Percentiles rank a stretch among this genome's conserved stretches.
phyloP scores from a whole-genome alignment of 2,329 filamentous ascomycete genomes.

The Septoria petroselini region DNA sequence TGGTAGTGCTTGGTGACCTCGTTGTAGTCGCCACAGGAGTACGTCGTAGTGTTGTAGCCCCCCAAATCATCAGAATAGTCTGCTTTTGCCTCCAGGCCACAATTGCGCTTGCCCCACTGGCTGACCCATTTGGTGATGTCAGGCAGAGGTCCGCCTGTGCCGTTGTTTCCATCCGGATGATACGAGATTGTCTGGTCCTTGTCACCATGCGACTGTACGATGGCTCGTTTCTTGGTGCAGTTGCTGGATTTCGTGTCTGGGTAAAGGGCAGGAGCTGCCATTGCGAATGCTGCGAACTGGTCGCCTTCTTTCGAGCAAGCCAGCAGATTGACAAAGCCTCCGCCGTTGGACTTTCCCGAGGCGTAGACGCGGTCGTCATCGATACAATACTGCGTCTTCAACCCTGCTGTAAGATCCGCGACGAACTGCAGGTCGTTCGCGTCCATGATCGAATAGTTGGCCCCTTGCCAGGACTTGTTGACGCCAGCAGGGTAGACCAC shows the following conservation, averaged over 20 bases:
- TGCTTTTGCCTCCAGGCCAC: constrained; percentile 29
- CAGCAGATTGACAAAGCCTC: constrained; percentile 47
- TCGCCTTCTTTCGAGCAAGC: constrained; percentile 45
- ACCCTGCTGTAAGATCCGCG: constrained; percentile 42
- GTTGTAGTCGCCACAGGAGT: constrained; percentile 32
- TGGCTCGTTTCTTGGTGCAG: constrained; percentile 37
- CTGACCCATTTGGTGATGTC: constrained; percentile 37
- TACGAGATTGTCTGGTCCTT: constrained; percentile 45
- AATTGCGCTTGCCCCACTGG: constrained; percentile 41
- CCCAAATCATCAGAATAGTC: constrained; percentile 29
- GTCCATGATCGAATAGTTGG: constrained; percentile 39
- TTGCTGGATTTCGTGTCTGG: constrained; percentile 26
- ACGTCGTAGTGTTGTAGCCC: constrained; percentile 35
- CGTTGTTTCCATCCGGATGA: constrained; percentile 34
- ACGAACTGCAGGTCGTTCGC: constrained; percentile 47
- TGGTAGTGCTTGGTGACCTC: constrained; percentile 42
- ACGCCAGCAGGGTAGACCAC: constrained; percentile 49
- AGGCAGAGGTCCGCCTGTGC: constrained; percentile 30
- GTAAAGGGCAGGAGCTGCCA: constrained; percentile 50
- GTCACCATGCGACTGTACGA: constrained; percentile 48
- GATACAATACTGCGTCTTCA: constrained; percentile 47
- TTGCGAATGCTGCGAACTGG: constrained; percentile 52
- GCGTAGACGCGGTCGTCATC: constrained; percentile 47
- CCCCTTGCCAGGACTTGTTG: constrained; percentile 42
- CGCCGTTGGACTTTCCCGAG: constrained; percentile 56